Evolutionary conservation across 768 basidiomycete species (phyloP), one percentile per base, ranked within the genome.

Genomic region (Sistotremastrum niveocremeum): DNA sequence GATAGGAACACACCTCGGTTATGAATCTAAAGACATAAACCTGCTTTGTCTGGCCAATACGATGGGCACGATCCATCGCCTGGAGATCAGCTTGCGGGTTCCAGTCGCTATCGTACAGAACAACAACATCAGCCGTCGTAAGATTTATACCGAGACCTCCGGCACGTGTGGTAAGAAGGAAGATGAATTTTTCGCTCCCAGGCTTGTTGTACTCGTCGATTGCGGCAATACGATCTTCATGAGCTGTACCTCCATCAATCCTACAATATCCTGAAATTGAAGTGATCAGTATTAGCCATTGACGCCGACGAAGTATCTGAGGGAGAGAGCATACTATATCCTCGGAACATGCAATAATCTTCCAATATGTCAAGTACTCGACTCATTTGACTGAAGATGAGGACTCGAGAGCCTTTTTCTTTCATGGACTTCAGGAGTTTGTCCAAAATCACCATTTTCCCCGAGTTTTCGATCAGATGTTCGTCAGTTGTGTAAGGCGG

Each of bases 311-410:
- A n/a, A 12, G 44, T 1, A 20, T 28, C 5, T 20, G 33, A 32
- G 3, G 10, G 44, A 5, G 4, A 68, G 34, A 28, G 62, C 88
- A 44, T 56, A 95, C 94, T 81, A 64, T 84, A 93, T 46, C 66
- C 65, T 40, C 93, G 70, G 69, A 97, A 99, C 49, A 94, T 68
- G 62, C 91, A 97, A 62, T 93, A 98, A 58, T 98, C 94, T 60
- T 98, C 94, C 39, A 99, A 62, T 48, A 99, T 98, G 62, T 99
- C 95, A 42, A 97, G 72, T 48, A 98, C 86, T n/a, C 95, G 82
- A 64, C 88, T 93, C 95, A 99, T 98, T 63, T 98, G 95, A 55
- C 89, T 94, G 69, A 99, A 99, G 50, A 99, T 95, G 53, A 97
- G 76, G 3, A 91, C 86, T 6, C 94, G 77, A 3, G 89, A 94